Percentiles rank a stretch among this genome's conserved stretches.
Evolutionary conservation across 1,139 yeast species (phyloP).

Genomic region (Blastobotrys capitulatus): DNA sequence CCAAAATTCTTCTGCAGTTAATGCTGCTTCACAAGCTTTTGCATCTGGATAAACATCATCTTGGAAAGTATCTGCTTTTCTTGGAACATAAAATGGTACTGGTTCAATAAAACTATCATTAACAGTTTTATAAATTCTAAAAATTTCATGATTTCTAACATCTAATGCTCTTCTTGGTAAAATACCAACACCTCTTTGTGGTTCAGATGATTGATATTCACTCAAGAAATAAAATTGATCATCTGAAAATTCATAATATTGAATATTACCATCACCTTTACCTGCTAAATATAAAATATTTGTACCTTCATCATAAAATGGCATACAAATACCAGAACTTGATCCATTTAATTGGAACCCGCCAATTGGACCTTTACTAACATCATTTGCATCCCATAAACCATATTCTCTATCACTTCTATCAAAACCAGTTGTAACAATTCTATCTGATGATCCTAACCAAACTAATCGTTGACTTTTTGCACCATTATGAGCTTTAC

Average conservation of each 20-base stretch:
- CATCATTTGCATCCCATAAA: conserved; percentile 76
- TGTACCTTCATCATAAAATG: conserved; percentile 77
- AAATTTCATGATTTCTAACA: conserved; percentile 77
- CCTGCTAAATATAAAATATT: conserved; percentile 86
- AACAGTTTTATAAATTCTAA: conserved; percentile 75
- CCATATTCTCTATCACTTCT: conserved; percentile 94
- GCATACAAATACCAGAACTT: conserved; percentile 90
- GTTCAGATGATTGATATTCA: conserved; percentile 80
- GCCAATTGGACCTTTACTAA: conserved; percentile 78
- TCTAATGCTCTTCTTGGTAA: conserved; percentile 79
- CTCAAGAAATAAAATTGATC: conserved; percentile 79
- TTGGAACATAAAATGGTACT: conserved; percentile 83
- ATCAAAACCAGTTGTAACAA: conserved; percentile 95
- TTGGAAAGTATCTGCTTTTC: conserved; percentile 90
- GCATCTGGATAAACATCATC: conserved; percentile 90
- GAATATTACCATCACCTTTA: conserved; percentile 96
- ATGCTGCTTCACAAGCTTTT: conserved; percentile 72
- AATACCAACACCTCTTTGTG: conserved; percentile 93
- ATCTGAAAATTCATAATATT: conserved; percentile 75
- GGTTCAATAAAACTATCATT: conserved; percentile 83
- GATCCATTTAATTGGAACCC: conserved; percentile 83
- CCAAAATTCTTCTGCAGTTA: conserved; percentile 74
- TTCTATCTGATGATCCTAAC: conserved; percentile 80
- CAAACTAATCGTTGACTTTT: conserved; percentile 83
- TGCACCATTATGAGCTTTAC: conserved; percentile 89